These are phyloP conservation scores for Gossypium longicalyx DNA, from an alignment of 345 rosid genomes.

Conservation along the genomic window DNA sequence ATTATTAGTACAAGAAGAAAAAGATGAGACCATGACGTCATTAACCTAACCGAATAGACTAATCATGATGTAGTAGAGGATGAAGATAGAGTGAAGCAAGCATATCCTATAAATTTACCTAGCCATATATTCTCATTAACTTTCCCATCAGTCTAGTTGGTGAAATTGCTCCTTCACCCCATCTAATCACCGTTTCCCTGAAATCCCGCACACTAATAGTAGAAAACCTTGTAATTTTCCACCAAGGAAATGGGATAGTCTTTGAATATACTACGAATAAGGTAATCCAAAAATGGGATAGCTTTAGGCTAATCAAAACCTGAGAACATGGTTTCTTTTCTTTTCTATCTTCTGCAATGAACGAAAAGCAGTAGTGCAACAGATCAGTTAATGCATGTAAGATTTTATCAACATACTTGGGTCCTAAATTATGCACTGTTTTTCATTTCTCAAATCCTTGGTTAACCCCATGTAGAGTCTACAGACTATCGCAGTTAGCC, in stretches of 20 bases:
- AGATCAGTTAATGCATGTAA: neutral
- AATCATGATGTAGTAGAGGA: slow-evolving; percentile 9
- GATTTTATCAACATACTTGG: neutral
- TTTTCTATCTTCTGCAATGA: neutral
- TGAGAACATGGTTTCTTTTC: neutral
- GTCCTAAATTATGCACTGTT: neutral
- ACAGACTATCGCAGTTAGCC: slow-evolving; percentile 4
- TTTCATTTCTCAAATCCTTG: neutral
- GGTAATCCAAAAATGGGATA: neutral
- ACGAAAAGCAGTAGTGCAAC: neutral
- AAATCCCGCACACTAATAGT: slow-evolving; percentile 22
- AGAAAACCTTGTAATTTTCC: neutral
- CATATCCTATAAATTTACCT: neutral
- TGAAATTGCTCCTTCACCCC: neutral
- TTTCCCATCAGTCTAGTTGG: slow-evolving; percentile 15
- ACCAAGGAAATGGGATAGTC: neutral
- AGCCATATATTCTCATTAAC: slow-evolving; percentile 8
- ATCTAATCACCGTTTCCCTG: slow-evolving; percentile 30
- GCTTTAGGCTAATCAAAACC: neutral
- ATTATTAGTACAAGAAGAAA: neutral
- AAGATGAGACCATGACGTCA: neutral
- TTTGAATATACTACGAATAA: neutral
- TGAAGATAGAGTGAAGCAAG: slow-evolving; percentile 1
- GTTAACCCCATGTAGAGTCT: neutral
- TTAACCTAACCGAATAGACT: neutral